Evolutionary conservation across 176 grass and related monocot species (phyloP).

Genomic region (Leersia perrieri): DNA sequence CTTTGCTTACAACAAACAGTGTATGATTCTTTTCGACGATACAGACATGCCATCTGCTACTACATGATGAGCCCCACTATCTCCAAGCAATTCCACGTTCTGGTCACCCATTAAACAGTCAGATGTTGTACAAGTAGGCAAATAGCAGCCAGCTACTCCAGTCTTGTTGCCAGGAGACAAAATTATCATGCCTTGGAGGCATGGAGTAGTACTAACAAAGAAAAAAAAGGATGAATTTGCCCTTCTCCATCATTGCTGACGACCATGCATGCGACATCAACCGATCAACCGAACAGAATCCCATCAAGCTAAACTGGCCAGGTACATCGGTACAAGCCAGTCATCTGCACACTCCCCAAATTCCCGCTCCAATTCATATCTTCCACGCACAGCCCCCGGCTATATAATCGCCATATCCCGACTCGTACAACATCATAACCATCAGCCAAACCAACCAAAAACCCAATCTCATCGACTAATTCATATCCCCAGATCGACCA

Average conservation of each 20-base stretch:
- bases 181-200: neutral
- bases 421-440: neutral
- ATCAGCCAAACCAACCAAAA: no score
- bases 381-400: no score
- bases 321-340: neutral
- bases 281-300: neutral
- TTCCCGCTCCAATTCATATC: no score
- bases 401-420: neutral
- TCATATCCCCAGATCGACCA: neutral
- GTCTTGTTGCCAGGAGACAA: neutral
- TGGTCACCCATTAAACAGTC: no score
- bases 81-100: no score
- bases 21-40: neutral
- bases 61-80: no score
- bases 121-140: no score
- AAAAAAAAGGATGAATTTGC: no score
- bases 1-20: neutral
- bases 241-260: neutral
- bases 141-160: neutral
- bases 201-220: no score
- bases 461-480: neutral
- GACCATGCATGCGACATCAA: neutral
- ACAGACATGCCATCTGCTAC: neutral
- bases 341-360: no score
- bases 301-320: neutral